Evolutionary conservation across 495 filamentous ascomycete species (phyloP).

Genomic region (Podospora tetraspora): DNA sequence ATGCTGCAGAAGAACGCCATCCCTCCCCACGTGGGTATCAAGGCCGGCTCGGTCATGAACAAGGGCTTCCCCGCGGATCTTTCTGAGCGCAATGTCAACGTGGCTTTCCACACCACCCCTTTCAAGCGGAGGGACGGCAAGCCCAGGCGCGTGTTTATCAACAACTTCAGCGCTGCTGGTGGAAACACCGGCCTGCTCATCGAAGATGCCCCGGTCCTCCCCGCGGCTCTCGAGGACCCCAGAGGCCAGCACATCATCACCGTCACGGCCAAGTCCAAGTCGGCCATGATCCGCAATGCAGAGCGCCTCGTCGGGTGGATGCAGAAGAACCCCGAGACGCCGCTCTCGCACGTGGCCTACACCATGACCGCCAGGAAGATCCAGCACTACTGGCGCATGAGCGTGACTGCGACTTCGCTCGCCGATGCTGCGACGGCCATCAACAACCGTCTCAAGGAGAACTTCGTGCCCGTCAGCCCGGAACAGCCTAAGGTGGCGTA

Average conservation of each 20-base stretch:
- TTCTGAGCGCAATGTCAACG: constrained; percentile 67
- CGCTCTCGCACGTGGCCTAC: constrained; percentile 61
- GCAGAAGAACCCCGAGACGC: constrained; percentile 45
- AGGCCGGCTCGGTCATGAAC: constrained; percentile 64
- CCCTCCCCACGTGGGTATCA: constrained; percentile 84
- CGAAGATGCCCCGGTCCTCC: constrained; percentile 48
- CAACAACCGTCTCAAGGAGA: constrained; percentile 39
- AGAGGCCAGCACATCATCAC: constrained; percentile 51
- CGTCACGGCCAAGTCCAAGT: constrained; percentile 55
- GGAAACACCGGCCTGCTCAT: constrained; percentile 61
- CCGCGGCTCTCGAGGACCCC: constrained; percentile 35
- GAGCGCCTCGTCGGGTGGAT: constrained; percentile 50
- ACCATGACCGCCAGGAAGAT: constrained; percentile 78
- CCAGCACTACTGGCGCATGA: constrained; percentile 72
- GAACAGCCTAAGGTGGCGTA: constrained; percentile 56
- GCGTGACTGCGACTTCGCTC: constrained; percentile 51
- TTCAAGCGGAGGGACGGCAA: constrained; percentile 59
- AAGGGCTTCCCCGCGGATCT: constrained; percentile 74
- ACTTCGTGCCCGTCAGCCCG: constrained; percentile 42
- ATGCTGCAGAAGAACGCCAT: constrained; percentile 84
- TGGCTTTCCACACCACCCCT: constrained; percentile 53
- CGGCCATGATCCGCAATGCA: constrained; percentile 49
- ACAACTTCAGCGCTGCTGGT: constrained; percentile 67
- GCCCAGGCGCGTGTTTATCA: constrained; percentile 57
- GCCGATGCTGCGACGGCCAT: constrained; percentile 39